Evolutionary conservation across 306 rosid species (phyloP), one percentile per base, ranked within the genome.

Genomic region (Carpinus viminea): DNA sequence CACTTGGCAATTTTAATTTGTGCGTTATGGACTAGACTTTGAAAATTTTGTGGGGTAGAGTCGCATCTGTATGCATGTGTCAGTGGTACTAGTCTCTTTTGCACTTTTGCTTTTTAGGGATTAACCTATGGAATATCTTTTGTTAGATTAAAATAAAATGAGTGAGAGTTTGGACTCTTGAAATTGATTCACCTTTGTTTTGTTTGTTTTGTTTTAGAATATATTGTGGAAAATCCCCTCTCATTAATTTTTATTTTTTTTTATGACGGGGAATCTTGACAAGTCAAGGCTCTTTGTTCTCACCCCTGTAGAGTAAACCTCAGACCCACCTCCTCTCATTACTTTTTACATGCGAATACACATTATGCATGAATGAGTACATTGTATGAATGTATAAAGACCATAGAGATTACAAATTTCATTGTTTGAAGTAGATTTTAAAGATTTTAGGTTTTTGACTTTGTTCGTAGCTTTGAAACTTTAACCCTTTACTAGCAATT

Each of bases 71-170:
- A 50, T 71, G 53, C 41, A 79, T 38, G 74, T 80, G 20, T 52
- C 43, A n/a, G 12, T 78, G 66, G 34, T 74, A 65, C 75, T 68
- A 56, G 73, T 55, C 18, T 60, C 15, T 28, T 26, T 46, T 10
- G 43, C 16, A 59, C 12, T 64, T 75, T 78, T 21, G 26, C 65
- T 24, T 77, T 74, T 76, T 47, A 48, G 69, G 16, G 45, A 64
- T 31, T 64, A 34, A 17, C 20, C 38, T 77, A 34, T 65, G 36
- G 20, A 76, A 48, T 31, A 31, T 48, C 28, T 48, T 24, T 75
- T 31, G 2, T 60, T 69, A 51, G 18, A 31, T 62, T 26, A 0
- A 26, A 31, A 15, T 62, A 18, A 5, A 2, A 16, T 16, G 20
- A 15, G 18, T 53, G 2, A 53, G 20, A 15, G 18, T 17, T 53